These are phyloP conservation scores for Rhynchospora breviuscula DNA, from an alignment of 176 grass and related monocot genomes.

Conservation along the genomic window DNA sequence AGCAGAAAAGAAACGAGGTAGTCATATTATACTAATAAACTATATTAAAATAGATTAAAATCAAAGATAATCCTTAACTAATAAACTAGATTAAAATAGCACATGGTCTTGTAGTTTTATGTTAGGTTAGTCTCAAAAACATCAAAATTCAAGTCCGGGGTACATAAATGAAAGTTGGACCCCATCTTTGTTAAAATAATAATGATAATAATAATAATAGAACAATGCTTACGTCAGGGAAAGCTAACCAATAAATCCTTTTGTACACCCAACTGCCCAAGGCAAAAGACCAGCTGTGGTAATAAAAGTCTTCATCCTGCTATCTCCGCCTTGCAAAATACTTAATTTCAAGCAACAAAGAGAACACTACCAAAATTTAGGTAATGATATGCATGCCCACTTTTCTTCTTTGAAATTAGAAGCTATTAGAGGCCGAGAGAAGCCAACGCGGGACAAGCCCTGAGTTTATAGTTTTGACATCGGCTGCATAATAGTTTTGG, in stretches of 20 bases:
- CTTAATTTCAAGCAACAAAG: background rate
- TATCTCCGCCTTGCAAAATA: slow-evolving; percentile 8
- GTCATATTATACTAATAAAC: background rate
- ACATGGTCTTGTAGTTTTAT: no score
- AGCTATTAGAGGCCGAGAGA: background rate
- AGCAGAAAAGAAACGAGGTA: background rate
- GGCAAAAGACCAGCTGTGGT: slow-evolving; percentile 4
- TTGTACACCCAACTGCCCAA: background rate
- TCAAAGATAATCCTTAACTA: no score
- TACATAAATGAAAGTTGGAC: background rate
- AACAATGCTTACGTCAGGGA: background rate
- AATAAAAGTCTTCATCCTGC: background rate
- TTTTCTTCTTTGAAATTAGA: background rate
- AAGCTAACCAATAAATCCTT: background rate
- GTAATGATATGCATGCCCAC: slow-evolving; percentile 3
- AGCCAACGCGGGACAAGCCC: background rate
- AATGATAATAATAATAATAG: background rate
- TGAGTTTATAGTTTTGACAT: background rate
- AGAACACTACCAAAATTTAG: slow-evolving; percentile 8
- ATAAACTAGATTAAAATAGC: no score
- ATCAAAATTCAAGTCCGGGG: no score
- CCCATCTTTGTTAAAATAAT: background rate
- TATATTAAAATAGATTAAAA: no score
- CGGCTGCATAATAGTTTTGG: background rate
- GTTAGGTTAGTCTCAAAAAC: no score